These are phyloP conservation scores for Cyclanthera cordifolia DNA, from an alignment of 306 rosid genomes.

Conservation along the genomic window DNA sequence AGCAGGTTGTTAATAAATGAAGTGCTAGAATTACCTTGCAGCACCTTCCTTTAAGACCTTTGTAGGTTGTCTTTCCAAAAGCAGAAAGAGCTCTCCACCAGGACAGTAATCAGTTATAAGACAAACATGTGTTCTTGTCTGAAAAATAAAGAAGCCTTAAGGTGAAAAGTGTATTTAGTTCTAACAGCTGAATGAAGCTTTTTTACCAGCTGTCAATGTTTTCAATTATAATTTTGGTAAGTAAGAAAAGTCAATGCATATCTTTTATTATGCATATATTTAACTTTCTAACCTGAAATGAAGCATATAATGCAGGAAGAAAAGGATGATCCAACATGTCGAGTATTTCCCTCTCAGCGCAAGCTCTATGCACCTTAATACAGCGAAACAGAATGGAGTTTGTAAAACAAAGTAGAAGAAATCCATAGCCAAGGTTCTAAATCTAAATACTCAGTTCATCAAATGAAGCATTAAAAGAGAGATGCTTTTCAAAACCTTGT, in stretches of 20 bases:
- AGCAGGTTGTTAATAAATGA: too few relatives aligned
- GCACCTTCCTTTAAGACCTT: conserved; percentile 83
- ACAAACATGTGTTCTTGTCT: conserved; percentile 95
- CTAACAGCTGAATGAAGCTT: not conserved
- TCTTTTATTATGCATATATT: conserved; percentile 27
- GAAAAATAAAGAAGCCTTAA: conserved; percentile 20
- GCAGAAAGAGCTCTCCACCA: conserved; percentile 87
- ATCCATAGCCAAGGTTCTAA: conserved; percentile 8
- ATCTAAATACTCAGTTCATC: not conserved
- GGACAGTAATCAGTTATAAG: conserved; percentile 86
- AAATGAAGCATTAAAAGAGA: not conserved
- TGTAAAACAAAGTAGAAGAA: conserved; percentile 3
- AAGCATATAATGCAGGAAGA: conserved; percentile 88
- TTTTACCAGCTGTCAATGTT: not conserved
- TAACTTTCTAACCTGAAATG: conserved; percentile 81
- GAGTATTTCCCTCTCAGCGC: conserved; percentile 92
- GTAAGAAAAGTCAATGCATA: not conserved
- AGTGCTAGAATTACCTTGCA: conserved; percentile 42
- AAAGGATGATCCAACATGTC: conserved; percentile 97
- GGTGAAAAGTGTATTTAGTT: not conserved
- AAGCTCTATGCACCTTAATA: conserved; percentile 95
- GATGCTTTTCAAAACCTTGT: conserved; percentile 50
- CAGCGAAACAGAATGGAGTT: conserved; percentile 15
- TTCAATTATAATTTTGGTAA: not conserved
- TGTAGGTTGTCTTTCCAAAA: conserved; percentile 76